phyloP scores from a whole-genome alignment of 805 yeast genomes.

The Lipomyces anomalus region DNA sequence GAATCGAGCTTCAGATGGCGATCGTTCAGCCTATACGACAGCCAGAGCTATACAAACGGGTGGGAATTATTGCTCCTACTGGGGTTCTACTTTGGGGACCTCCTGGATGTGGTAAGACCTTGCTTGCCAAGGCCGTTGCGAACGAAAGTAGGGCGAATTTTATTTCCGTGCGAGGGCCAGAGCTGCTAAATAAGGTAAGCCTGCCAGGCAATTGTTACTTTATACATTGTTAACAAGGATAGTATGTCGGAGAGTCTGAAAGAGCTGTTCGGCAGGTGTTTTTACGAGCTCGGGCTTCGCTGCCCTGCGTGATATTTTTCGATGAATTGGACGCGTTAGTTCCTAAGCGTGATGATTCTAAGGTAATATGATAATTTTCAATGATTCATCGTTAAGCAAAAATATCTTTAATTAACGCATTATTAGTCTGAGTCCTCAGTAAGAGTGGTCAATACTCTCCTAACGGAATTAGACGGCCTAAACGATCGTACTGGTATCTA shows the following conservation, averaged over 20 bases:
- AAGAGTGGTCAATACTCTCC: conserved; percentile 86
- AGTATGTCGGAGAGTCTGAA: conserved; percentile 91
- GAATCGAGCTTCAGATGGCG: conserved; percentile 93
- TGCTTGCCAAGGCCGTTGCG: conserved; percentile 95
- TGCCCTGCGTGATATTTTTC: conserved; percentile 90
- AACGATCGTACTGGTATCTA: conserved; percentile 89
- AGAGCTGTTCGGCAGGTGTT: conserved; percentile 91
- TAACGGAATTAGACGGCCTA: conserved; percentile 92
- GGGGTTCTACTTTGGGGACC: conserved; percentile 99
- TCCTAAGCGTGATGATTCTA: conserved; percentile 83
- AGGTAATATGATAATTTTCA: too few species aligned
- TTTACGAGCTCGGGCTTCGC: conserved; percentile 83
- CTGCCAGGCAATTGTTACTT: background rate
- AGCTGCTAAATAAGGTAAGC: conserved; percentile 65
- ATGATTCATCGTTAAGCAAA: too few species aligned
- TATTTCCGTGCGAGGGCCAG: conserved; percentile 94
- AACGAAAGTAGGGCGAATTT: conserved; percentile 95
- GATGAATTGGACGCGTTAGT: conserved; percentile 96
- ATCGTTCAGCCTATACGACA: conserved; percentile 92
- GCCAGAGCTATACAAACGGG: conserved; percentile 83
- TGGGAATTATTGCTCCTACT: conserved; percentile 93
- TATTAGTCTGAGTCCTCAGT: conserved; percentile 86
- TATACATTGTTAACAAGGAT: background rate
- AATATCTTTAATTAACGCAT: too few species aligned
- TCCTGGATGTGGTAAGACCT: conserved; percentile 97